Evolutionary conservation across 192 early-diverging fungal species (phyloP).

Genomic region (Coemansia sp.): DNA sequence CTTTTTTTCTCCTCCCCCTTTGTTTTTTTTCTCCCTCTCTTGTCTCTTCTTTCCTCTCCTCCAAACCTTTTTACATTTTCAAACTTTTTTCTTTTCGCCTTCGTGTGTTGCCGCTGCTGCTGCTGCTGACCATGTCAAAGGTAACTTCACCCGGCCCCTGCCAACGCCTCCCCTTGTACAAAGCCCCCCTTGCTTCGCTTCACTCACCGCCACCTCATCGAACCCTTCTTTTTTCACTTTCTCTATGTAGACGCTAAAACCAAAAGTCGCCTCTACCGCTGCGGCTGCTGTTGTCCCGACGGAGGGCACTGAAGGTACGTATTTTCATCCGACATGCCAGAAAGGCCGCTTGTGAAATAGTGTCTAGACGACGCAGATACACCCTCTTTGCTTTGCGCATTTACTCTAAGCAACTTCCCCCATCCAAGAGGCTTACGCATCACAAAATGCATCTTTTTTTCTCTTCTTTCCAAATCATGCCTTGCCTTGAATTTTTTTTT

Average conservation of each 20-base stretch:
- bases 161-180: conserved; percentile 6
- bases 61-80: conserved; percentile 1
- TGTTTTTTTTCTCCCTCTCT: conserved; percentile 1
- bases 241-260: conserved; percentile 21
- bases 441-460: neutral
- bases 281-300: conserved; percentile 11
- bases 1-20: conserved; percentile 4
- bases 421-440: neutral
- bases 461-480: conserved; percentile 5
- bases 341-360: neutral
- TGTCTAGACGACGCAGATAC: neutral
- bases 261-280: conserved; percentile 14
- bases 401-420: neutral
- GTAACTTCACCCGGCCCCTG: conserved; percentile 9
- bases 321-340: neutral
- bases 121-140: conserved; percentile 20
- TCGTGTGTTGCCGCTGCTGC: neutral
- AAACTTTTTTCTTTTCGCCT: conserved; percentile 19
- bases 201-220: conserved; percentile 2
- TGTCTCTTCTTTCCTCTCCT: neutral
- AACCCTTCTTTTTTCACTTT: neutral
- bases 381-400: neutral
- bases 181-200: conserved; percentile 4
- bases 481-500: neutral
- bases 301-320: conserved; percentile 25